Conservation (phyloP, 768 basidiomycete genomes). For the Austroboletus eburneus region DNA sequence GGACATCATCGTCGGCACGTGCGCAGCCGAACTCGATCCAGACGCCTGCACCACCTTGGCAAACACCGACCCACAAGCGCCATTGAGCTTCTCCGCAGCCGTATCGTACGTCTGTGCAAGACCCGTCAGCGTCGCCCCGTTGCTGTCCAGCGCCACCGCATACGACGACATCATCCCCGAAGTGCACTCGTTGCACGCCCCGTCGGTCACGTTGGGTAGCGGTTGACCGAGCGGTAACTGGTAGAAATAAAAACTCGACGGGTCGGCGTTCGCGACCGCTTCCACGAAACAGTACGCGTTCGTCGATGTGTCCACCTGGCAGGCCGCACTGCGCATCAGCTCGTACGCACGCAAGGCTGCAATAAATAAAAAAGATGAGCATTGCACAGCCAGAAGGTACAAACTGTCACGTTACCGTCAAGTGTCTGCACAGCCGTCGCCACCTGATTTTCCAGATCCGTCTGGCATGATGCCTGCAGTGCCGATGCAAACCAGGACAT, state of each 20-base stretch:
- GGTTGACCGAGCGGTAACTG: constrained; percentile 54
- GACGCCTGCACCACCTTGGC: constrained; percentile 25
- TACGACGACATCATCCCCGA: constrained; percentile 56
- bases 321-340: constrained; percentile 59
- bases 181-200: constrained; percentile 63
- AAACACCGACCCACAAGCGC: constrained; percentile 50
- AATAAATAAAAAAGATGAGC: background rate
- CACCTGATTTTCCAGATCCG: constrained; percentile 53
- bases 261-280: constrained; percentile 52
- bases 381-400: background rate
- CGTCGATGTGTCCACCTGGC: constrained; percentile 51
- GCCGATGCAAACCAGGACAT: constrained; percentile 60
- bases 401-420: too few relatives aligned
- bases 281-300: constrained; percentile 72
- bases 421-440: constrained; percentile 51
- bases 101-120: constrained; percentile 46
- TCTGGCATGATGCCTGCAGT: constrained; percentile 47
- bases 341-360: constrained; percentile 60
- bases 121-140: constrained; percentile 31
- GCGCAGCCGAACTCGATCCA: constrained; percentile 5
- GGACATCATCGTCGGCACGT: constrained; percentile 3
- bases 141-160: constrained; percentile 38
- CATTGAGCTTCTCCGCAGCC: constrained; percentile 44
- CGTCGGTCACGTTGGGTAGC: constrained; percentile 40
- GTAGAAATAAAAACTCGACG: constrained; percentile 73